phyloP scores from a whole-genome alignment of 441 rosid species.

The Erysimum pusillum region DNA sequence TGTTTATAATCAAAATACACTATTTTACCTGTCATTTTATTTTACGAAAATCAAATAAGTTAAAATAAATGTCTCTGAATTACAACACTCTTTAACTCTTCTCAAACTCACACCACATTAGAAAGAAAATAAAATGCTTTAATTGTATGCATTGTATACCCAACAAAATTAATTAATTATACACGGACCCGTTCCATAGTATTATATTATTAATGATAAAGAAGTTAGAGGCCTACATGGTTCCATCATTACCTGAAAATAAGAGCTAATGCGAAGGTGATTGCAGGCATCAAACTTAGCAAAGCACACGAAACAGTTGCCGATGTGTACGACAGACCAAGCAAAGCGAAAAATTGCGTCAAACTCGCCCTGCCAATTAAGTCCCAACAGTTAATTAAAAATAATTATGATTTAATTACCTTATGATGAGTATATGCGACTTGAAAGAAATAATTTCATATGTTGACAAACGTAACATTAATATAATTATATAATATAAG shows the following conservation, averaged over 20 bases:
- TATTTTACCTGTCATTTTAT: too few species aligned
- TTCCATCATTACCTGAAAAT: slow-evolving; percentile 55
- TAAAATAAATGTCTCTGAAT: too few species aligned
- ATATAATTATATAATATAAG: too few species aligned
- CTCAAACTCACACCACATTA: too few species aligned
- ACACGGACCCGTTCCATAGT: neutral
- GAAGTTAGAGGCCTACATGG: too few species aligned
- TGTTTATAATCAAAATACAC: too few species aligned
- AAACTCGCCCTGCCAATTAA: slow-evolving; percentile 62
- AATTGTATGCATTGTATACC: neutral
- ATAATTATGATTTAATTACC: too few species aligned
- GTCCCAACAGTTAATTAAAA: neutral
- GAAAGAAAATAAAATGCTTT: too few species aligned
- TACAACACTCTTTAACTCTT: too few species aligned
- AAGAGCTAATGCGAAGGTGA: slow-evolving; percentile 61
- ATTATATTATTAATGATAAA: too few species aligned
- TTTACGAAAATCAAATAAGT: too few species aligned
- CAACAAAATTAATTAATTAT: too few species aligned
- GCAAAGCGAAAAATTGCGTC: slow-evolving; percentile 59
- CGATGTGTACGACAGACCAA: slow-evolving; percentile 64
- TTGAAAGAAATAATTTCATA: neutral
- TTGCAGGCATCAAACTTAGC: slow-evolving; percentile 59
- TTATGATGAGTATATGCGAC: neutral
- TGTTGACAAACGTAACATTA: neutral
- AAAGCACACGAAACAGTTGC: slow-evolving; percentile 66